These are phyloP conservation scores for Hypoxylon sp. DNA, from an alignment of 2,329 filamentous ascomycete species.

Conservation along the genomic window DNA sequence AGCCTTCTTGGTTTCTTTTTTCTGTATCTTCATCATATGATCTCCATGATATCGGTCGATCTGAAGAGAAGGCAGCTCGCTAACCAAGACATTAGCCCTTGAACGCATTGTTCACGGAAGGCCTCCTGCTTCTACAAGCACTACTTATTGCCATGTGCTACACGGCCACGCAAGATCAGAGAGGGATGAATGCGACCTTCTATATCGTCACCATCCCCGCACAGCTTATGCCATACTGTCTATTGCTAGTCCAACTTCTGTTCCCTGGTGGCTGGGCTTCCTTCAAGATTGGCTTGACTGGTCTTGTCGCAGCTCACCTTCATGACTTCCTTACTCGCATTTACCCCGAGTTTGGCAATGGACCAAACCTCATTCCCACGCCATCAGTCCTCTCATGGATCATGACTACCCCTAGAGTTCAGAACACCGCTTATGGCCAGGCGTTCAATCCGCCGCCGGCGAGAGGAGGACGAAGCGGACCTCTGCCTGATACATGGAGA, in stretches of 20 bases:
- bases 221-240: conserved; percentile 80
- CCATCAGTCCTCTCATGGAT: conserved; percentile 75
- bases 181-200: conserved; percentile 77
- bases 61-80: conserved; percentile 26
- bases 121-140: conserved; percentile 64
- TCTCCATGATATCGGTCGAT: too few relatives aligned
- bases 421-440: conserved; percentile 68
- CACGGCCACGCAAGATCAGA: conserved; percentile 86
- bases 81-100: conserved; percentile 54
- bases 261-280: conserved; percentile 62
- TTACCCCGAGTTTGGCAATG: conserved; percentile 89
- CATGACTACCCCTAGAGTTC: conserved; percentile 62
- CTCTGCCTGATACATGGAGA: conserved; percentile 70
- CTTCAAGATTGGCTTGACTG: conserved; percentile 73
- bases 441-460: conserved; percentile 56
- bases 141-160: conserved; percentile 84
- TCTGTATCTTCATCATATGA: too few relatives aligned
- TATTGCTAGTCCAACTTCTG: conserved; percentile 78
- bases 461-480: conserved; percentile 52
- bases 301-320: conserved; percentile 86
- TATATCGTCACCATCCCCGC: conserved; percentile 86
- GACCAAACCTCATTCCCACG: conserved; percentile 77
- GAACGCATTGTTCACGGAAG: conserved; percentile 61
- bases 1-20: conserved; percentile 36
- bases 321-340: conserved; percentile 90